Base-by-base conservation (phyloP, 1,139 yeast species). In the Geotrichum klebahnii region DNA sequence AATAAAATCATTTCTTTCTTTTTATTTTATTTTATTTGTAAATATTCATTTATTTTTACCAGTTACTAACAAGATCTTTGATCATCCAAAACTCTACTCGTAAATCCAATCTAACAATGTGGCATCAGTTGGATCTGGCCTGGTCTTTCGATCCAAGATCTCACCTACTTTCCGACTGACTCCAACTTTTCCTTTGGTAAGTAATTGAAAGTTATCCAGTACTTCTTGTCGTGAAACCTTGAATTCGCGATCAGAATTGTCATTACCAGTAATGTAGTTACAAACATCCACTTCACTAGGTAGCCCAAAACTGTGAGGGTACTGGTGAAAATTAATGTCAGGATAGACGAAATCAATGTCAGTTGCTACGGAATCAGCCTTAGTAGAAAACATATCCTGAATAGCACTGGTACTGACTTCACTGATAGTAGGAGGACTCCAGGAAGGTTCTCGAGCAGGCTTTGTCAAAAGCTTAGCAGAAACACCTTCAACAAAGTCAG, bases 271-370 rank as follows among this genome's bases (percentile, higher is more conserved):
- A 47, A 84, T 78, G 65, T 74, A 84, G 50, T 71, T 70, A 59
- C 77, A 75, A 53, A 80, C 74, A 53, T 80, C 82, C 46, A 63
- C 58, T 67, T 82, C 85, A 12, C 78, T 72, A 47, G 97, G 97
- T 57, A 92, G 75, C 32, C 95, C 96, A 75, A 79, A 84, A 61
- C 78, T 75, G 68, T 77, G 80, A 31, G 96, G 96, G 65, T 90
- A 85, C 47, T 76, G 67, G 40, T 68, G 67, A 69, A 76, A 87
- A 59, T 82, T 78, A 48, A 75, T 68, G 44, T 78, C 75, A 55
- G 75, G 54, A 33, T 54, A 73, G 63, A 68, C 71, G 59, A 71
- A 66, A 54, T 76, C 67, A 59, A 79, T 55, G 29, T 56, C 60
- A 17, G 60, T 54, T 26, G 62, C 51, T 2, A 51, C 47, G 12